Evolutionary conservation across 805 yeast genomes (phyloP).

Genomic region (Candida boleticola): DNA sequence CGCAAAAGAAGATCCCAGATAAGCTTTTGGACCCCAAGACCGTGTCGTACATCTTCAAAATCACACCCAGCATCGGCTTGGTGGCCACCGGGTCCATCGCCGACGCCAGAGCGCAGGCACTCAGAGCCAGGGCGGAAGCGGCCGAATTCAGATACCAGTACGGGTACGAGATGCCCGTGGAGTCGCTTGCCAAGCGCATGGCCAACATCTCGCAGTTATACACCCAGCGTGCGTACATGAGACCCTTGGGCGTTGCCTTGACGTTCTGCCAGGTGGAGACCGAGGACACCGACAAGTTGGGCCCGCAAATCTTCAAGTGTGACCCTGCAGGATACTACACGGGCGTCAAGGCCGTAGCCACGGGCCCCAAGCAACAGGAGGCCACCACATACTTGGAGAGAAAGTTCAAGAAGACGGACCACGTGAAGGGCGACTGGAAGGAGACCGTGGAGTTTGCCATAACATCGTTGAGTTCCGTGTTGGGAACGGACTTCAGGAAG

Average conservation of each 20-base stretch:
- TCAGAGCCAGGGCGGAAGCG: constrained; percentile 92
- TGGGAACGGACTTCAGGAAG: constrained; percentile 91
- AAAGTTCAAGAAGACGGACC: constrained; percentile 69
- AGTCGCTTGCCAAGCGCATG: constrained; percentile 88
- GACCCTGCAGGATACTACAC: constrained; percentile 97
- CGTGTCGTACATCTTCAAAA: constrained; percentile 80
- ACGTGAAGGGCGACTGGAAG: constrained; percentile 80
- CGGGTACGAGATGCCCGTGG: constrained; percentile 97
- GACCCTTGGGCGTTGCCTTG: constrained; percentile 93
- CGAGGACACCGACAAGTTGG: constrained; percentile 58
- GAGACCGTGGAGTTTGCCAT: constrained; percentile 88
- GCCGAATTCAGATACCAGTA: constrained; percentile 91
- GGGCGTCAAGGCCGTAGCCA: constrained; percentile 87
- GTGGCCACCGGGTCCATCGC: constrained; percentile 95
- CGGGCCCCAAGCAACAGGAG: constrained; percentile 98
- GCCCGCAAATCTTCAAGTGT: constrained; percentile 87
- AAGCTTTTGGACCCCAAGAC: constrained; percentile 85
- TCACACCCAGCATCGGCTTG: constrained; percentile 80
- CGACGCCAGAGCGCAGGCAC: constrained; percentile 88
- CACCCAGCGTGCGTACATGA: constrained; percentile 97
- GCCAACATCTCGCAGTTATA: constrained; percentile 94
- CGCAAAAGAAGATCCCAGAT: constrained; percentile 96
- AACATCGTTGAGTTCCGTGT: constrained; percentile 76
- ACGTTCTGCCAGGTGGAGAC: constrained; percentile 76
- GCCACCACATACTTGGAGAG: constrained; percentile 87